A percentile compares a stretch with the other conserved stretches of the same genome.
Conservation (phyloP, 345 rosid species). For the Turnera subulata region DNA sequence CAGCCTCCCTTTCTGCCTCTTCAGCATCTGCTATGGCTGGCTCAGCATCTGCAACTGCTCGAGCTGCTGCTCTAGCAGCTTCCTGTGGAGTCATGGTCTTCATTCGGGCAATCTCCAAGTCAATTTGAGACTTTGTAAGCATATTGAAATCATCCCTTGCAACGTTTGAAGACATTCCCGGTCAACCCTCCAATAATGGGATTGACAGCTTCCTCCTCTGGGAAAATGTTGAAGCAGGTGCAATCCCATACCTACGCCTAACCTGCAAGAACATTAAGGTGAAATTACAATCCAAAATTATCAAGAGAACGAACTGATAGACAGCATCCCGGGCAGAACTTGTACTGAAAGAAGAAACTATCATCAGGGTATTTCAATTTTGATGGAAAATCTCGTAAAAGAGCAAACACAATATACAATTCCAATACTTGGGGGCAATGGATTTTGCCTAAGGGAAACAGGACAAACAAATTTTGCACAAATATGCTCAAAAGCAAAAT, state of each 20-base stretch:
- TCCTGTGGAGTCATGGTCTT: conserved; percentile 75
- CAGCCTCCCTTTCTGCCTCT: conserved; percentile 94
- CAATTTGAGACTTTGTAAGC: conserved; percentile 68
- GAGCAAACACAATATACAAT: too few relatives aligned
- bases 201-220: conserved; percentile 50
- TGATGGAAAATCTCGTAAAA: too few relatives aligned
- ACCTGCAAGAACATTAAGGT: conserved; percentile 43
- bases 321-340: too few relatives aligned
- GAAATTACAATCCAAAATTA: too few relatives aligned
- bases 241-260: conserved; percentile 80
- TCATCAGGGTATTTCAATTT: too few relatives aligned
- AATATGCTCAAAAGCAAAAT: too few relatives aligned
- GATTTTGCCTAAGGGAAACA: too few relatives aligned
- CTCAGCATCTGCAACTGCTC: conserved; percentile 92
- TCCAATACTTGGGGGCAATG: too few relatives aligned
- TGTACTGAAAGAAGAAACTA: too few relatives aligned
- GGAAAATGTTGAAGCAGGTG: conserved; percentile 44
- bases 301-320: too few relatives aligned
- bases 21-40: conserved; percentile 89
- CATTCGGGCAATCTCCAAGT: conserved; percentile 76
- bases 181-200: conserved; percentile 38
- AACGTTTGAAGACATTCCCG: conserved; percentile 40
- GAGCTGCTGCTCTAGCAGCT: conserved; percentile 84
- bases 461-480: too few relatives aligned
- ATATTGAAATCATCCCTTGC: conserved; percentile 49